A percentile compares a stretch with the other conserved stretches of the same genome.
These are phyloP conservation scores for Paramarasmius palmivorus DNA, from an alignment of 1,284 basidiomycete species.

Conservation along the genomic window DNA sequence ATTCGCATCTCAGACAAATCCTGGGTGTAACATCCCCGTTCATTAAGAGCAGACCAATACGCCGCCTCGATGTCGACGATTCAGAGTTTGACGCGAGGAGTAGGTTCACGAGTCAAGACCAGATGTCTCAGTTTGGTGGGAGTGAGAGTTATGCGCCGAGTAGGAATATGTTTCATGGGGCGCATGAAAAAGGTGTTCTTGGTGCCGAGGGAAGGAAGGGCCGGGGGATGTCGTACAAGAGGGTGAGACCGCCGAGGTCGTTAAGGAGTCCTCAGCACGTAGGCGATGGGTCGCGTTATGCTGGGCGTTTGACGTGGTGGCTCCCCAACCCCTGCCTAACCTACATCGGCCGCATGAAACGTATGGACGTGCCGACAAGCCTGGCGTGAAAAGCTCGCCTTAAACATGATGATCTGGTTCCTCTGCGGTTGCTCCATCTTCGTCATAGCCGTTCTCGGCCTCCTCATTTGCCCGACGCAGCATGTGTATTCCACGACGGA, in stretches of 20 bases:
- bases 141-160: conserved; percentile 93
- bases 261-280: conserved; percentile 80
- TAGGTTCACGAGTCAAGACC: conserved; percentile 63
- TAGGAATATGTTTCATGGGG: conserved; percentile 90
- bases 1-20: too few species aligned
- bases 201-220: conserved; percentile 38
- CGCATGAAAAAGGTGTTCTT: conserved; percentile 52
- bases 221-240: conserved; percentile 82
- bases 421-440: conserved; percentile 87
- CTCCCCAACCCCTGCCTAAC: conserved; percentile 74
- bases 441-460: conserved; percentile 88
- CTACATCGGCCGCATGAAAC: conserved; percentile 88
- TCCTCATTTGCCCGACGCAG: conserved; percentile 92
- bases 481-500: conserved; percentile 87
- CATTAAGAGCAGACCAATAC: conserved; percentile 66
- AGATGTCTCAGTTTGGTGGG: conserved; percentile 84
- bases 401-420: conserved; percentile 97
- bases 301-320: conserved; percentile 93
- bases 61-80: conserved; percentile 82
- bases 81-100: conserved; percentile 77
- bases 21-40: conserved; percentile 81
- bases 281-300: conserved; percentile 88
- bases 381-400: conserved; percentile 95
- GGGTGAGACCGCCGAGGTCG: conserved; percentile 84
- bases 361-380: conserved; percentile 92